Evolutionary conservation across 352 stramenopile genomes (phyloP), one percentile per base, ranked within the genome.

Genomic region (Globisporangium okanoganense): DNA sequence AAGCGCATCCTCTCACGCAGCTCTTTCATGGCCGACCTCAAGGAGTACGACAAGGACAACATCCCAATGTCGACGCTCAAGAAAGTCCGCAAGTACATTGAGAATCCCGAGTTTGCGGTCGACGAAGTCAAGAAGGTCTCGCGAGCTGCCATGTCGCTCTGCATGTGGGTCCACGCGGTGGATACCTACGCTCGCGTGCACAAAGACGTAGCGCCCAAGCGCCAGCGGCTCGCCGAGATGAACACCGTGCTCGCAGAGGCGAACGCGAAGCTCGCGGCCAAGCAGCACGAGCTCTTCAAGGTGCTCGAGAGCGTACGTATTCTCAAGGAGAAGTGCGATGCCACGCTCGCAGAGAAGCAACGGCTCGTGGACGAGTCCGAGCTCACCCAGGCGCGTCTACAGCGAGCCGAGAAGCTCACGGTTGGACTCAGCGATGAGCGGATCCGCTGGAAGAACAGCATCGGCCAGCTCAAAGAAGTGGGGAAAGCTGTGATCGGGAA

Each of bases 121-220:
- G 82, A 94, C 18, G 84, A 92, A 65, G 83, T 94, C 2, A 90
- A 82, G 62, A 92, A 95, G 55, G 84, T 93, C 5, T 94, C 82
- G 6, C 68, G 71, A 18, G 87, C 87, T 0, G 86, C 86, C 2
- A 88, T 88, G 76, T 90, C 81, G n/a, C 58, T 96, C 27, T 95
- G 87, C 29, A 95, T 94, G 85, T 96, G 85, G 85, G 82, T 94
- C 18, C 83, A 93, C 64, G 87, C 87, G 0, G 70, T 96, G 25
- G 76, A 92, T 56, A 90, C 85, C 10, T 96, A 96, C 33, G 80
- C 81, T 13, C 76, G 79, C 7, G 63, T 92, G 0, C 78, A 78
- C 56, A 86, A 88, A 61, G 80, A 94, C 52, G 86, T 96, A 2
- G 79, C 71, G 0, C 87, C 87, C 0, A 96, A 94, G 51, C 76